These are phyloP conservation scores for Avicennia marina DNA, from an alignment of 257 asterid genomes.

Conservation along the genomic window DNA sequence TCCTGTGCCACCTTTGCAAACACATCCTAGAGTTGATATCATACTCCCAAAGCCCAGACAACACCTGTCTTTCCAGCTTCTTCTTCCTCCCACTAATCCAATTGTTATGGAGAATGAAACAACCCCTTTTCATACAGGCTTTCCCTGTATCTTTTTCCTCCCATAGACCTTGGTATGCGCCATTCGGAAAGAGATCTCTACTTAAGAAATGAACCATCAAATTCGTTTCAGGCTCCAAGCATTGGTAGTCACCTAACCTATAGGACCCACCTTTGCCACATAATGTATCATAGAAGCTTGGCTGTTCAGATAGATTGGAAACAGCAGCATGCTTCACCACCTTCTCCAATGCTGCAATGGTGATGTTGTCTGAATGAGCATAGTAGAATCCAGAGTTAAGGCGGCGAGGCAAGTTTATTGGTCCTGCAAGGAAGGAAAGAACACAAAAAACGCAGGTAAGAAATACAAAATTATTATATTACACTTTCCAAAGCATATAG, in stretches of 20 bases:
- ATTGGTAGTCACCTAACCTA: conserved; percentile 56
- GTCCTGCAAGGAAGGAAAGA: conserved; percentile 43
- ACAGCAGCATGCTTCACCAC: conserved; percentile 75
- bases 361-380: conserved; percentile 59
- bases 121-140: conserved; percentile 50
- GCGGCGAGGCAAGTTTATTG: conserved; percentile 90
- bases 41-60: conserved; percentile 82
- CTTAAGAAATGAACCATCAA: conserved; percentile 67
- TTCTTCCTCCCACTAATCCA: conserved; percentile 76
- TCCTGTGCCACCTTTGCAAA: conserved; percentile 52
- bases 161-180: conserved; percentile 79
- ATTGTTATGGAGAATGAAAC: conserved; percentile 69
- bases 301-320: conserved; percentile 86
- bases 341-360: conserved; percentile 67
- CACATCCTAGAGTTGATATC: conserved; percentile 77
- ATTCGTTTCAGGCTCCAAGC: conserved; percentile 70
- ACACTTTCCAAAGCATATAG: too few relatives aligned
- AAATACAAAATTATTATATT: too few relatives aligned
- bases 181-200: conserved; percentile 79
- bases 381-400: conserved; percentile 93
- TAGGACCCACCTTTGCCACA: conserved; percentile 81
- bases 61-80: conserved; percentile 74
- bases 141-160: conserved; percentile 44
- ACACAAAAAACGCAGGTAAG: too few relatives aligned
- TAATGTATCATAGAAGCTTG: conserved; percentile 79